Evolutionary conservation across 768 basidiomycete species (phyloP).

Genomic region (Strobilomyces confusus): DNA sequence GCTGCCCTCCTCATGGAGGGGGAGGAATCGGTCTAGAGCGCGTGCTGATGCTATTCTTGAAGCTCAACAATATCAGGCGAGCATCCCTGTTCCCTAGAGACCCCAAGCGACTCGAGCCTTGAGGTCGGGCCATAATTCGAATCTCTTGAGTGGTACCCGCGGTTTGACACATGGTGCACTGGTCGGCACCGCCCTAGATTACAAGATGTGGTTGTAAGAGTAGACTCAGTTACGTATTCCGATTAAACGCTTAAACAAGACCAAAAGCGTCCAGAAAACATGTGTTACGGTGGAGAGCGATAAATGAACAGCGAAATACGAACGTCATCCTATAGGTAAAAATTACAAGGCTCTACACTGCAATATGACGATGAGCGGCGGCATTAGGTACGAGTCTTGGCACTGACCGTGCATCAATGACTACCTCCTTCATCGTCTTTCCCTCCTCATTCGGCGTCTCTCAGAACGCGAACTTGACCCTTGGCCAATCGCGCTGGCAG

Average conservation of each 20-base stretch:
- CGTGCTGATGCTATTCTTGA: constrained; percentile 96
- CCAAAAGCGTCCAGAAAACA: constrained; percentile 22
- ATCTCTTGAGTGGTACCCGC: not conserved
- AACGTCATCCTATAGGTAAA: constrained; percentile 13
- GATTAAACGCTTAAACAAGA: constrained; percentile 23
- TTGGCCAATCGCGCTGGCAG: constrained; percentile 55
- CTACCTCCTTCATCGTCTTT: constrained; percentile 26
- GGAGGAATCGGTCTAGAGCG: constrained; percentile 95
- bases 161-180: constrained; percentile 4
- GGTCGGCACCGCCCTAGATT: constrained; percentile 13
- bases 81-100: constrained; percentile 96
- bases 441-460: constrained; percentile 58
- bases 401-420: constrained; percentile 14
- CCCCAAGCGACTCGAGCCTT: constrained; percentile 91
- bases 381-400: not conserved
- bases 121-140: constrained; percentile 10
- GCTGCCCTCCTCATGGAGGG: constrained; percentile 94
- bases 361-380: constrained; percentile 3
- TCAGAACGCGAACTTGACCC: constrained; percentile 45
- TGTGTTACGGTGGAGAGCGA: constrained; percentile 13
- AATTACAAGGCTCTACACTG: constrained; percentile 23
- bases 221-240: constrained; percentile 21
- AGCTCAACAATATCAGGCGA: constrained; percentile 91
- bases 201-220: constrained; percentile 10
- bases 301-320: constrained; percentile 26